These are phyloP conservation scores for Chlorencoelia australis DNA, from an alignment of 2,329 filamentous ascomycete species.

Conservation along the genomic window DNA sequence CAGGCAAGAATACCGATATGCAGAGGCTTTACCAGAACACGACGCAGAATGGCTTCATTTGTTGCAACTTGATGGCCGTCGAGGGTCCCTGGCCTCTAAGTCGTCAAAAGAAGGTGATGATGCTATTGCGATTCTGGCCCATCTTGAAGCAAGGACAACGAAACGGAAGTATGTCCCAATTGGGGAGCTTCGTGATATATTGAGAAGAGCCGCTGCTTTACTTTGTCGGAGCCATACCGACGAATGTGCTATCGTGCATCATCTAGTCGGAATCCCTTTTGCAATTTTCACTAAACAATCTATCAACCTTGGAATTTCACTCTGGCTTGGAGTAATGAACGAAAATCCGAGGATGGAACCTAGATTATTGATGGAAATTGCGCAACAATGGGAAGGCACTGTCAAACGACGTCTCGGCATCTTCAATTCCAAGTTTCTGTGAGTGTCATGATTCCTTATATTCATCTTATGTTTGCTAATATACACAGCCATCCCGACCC, in stretches of 20 bases:
- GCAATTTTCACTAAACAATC: slow-evolving; percentile 87
- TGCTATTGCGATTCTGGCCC: slow-evolving; percentile 55
- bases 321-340: slow-evolving; percentile 96
- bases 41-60: slow-evolving; percentile 55
- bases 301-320: slow-evolving; percentile 86
- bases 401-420: slow-evolving; percentile 69
- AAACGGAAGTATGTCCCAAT: slow-evolving; percentile 61
- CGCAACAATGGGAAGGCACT: slow-evolving; percentile 82
- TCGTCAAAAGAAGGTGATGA: slow-evolving; percentile 45
- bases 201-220: slow-evolving; percentile 76
- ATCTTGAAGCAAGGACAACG: slow-evolving; percentile 62
- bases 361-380: slow-evolving; percentile 75
- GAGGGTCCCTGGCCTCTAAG: slow-evolving; percentile 30
- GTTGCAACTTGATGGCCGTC: slow-evolving; percentile 45
- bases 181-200: slow-evolving; percentile 66
- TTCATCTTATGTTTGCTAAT: slow-evolving; percentile 23
- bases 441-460: slow-evolving; percentile 25
- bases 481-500: slow-evolving; percentile 60
- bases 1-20: slow-evolving; percentile 87
- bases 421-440: slow-evolving; percentile 63
- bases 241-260: slow-evolving; percentile 70
- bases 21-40: slow-evolving; percentile 62
- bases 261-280: slow-evolving; percentile 89
- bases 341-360: slow-evolving; percentile 86
- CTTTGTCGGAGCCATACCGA: slow-evolving; percentile 70